Conservation (phyloP, 1,139 yeast genomes). For the Pichia sp. region DNA sequence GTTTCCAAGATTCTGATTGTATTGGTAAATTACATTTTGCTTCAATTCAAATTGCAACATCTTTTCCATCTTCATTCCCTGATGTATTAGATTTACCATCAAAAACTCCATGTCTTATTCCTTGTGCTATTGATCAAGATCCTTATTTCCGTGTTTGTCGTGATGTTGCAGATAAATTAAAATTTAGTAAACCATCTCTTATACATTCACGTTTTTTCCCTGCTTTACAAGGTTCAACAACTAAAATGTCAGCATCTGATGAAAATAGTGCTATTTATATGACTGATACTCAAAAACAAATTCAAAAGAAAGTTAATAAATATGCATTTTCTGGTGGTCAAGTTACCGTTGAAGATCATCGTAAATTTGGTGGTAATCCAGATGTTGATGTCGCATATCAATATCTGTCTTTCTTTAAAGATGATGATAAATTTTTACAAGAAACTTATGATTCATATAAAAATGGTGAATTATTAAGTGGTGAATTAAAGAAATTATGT, state of each 20-base stretch:
- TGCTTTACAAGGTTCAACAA: conserved; percentile 92
- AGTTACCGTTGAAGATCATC: conserved; percentile 82
- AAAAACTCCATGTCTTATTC: conserved; percentile 92
- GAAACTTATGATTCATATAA: conserved; percentile 60
- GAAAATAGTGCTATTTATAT: conserved; percentile 76
- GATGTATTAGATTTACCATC: conserved; percentile 79
- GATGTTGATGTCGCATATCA: conserved; percentile 95
- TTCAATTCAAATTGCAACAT: conserved; percentile 90
- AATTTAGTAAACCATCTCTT: conserved; percentile 85
- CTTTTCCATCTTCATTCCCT: conserved; percentile 94
- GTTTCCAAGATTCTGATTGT: conserved; percentile 90
- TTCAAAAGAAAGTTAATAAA: conserved; percentile 91
- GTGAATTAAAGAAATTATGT: conserved; percentile 89
- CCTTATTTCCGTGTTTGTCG: conserved; percentile 97
- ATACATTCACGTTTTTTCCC: conserved; percentile 97
- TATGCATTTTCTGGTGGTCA: conserved; percentile 97
- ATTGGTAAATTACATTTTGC: conserved; percentile 96
- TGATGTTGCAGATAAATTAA: conserved; percentile 93
- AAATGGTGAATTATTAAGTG: conserved; percentile 79
- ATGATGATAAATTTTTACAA: conserved; percentile 77
- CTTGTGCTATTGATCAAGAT: conserved; percentile 99
- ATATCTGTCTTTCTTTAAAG: conserved; percentile 80
- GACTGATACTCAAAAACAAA: conserved; percentile 90
- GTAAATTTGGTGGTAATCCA: conserved; percentile 85
- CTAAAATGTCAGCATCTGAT: conserved; percentile 96